A percentile compares a stretch with the other conserved stretches of the same genome.
phyloP scores from a whole-genome alignment of 306 rosid species.

The Coriaria nepalensis region DNA sequence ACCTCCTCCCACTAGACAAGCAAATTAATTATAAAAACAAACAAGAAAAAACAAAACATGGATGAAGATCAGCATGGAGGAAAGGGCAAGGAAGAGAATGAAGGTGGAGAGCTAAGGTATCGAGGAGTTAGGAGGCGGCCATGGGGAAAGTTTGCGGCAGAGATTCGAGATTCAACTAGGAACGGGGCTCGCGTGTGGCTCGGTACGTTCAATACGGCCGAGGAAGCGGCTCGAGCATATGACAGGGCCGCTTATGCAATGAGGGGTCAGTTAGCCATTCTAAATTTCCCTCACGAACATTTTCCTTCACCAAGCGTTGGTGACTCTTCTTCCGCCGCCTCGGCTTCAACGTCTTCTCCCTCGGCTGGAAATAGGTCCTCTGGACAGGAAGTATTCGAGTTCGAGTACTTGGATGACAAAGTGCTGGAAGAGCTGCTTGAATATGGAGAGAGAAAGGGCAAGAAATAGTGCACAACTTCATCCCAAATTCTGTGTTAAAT shows the following conservation, averaged over 20 bases:
- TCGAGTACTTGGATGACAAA: conserved; percentile 59
- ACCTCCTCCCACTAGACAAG: too few species aligned
- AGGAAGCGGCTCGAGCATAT: conserved; percentile 85
- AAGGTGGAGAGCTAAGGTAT: conserved; percentile 25
- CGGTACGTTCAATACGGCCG: conserved; percentile 74
- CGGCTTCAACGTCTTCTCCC: too few species aligned
- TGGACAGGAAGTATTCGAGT: conserved; percentile 44
- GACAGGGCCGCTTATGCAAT: conserved; percentile 67
- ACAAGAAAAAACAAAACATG: too few species aligned
- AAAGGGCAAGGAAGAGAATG: conserved; percentile 21
- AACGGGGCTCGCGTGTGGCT: conserved; percentile 69
- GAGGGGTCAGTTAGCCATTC: conserved; percentile 72
- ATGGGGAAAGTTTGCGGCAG: conserved; percentile 85
- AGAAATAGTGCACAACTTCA: too few species aligned
- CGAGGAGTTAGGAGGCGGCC: conserved; percentile 68
- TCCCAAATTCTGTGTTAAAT: too few species aligned
- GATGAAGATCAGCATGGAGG: too few species aligned
- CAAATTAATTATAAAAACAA: too few species aligned
- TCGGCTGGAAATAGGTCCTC: conserved; percentile 12
- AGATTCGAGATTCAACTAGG: conserved; percentile 62
- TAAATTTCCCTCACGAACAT: conserved; percentile 63
- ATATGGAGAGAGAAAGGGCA: conserved; percentile 25
- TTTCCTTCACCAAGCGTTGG: conserved; percentile 8
- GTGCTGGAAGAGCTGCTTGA: conserved; percentile 76
- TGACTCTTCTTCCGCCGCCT: conserved; percentile 9